Conservation (phyloP, 371 early-diverging fungal species). For the Syncephalastrum contaminatum region DNA sequence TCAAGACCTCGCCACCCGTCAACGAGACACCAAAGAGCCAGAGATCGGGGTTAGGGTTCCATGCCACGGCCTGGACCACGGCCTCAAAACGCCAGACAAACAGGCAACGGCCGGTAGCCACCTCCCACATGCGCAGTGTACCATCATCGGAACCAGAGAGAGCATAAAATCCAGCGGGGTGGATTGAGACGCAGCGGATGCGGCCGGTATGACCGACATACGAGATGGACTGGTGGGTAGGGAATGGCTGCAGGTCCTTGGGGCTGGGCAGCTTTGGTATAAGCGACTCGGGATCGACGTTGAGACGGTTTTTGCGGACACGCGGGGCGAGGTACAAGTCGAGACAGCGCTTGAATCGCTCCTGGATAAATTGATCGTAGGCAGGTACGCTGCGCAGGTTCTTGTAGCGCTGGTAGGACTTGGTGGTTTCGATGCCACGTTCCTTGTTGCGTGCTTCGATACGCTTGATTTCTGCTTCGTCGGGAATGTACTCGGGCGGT, state of each 20-base stretch:
- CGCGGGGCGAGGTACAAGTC: slow-evolving; percentile 97
- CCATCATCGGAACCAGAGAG: slow-evolving; percentile 89
- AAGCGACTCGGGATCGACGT: slow-evolving; percentile 90
- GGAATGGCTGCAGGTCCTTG: slow-evolving; percentile 95
- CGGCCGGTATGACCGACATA: slow-evolving; percentile 82
- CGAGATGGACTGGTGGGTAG: slow-evolving; percentile 73
- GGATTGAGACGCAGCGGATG: slow-evolving; percentile 82
- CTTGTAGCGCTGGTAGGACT: slow-evolving; percentile 29
- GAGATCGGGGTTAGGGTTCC: slow-evolving; percentile 86
- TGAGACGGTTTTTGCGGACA: slow-evolving; percentile 78
- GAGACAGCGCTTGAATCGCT: slow-evolving; percentile 93
- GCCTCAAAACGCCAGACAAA: slow-evolving; percentile 70
- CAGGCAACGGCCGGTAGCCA: slow-evolving; percentile 86
- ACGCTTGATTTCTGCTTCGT: slow-evolving; percentile 69
- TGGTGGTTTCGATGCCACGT: background rate
- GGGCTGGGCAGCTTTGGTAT: slow-evolving; percentile 96
- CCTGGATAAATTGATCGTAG: slow-evolving; percentile 84
- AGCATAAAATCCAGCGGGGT: slow-evolving; percentile 89
- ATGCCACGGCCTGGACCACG: slow-evolving; percentile 73
- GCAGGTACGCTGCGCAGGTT: slow-evolving; percentile 86
- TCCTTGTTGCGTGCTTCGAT: too few species aligned
- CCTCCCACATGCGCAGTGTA: slow-evolving; percentile 90
- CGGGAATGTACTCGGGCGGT: slow-evolving; percentile 93
- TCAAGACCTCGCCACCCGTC: slow-evolving; percentile 51
- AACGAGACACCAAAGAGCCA: slow-evolving; percentile 79